Base-by-base conservation (phyloP, 208 protist species). In the Strigomonas oncopelti region DNA sequence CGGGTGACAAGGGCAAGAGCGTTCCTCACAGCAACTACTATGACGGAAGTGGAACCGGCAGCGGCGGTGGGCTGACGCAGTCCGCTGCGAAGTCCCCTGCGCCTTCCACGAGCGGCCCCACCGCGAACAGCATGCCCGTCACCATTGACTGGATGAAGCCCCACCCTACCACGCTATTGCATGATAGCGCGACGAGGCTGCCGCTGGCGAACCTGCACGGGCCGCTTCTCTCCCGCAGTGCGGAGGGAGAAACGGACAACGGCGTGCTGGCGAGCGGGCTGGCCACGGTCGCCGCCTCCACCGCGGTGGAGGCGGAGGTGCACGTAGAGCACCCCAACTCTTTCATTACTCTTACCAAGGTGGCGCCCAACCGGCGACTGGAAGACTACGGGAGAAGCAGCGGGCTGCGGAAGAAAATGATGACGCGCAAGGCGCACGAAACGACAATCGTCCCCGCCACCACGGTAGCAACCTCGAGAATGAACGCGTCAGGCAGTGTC, bases 301-400 rank as follows among this genome's bases (percentile, higher is more conserved):
- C 8, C 55, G 24, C 27, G 9, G 48, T 25, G 9, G 5, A 20
- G 22, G 46, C 56, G 28, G 56, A 61, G 28, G 14, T 51, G 66
- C 69, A 65, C 13, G 42, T 65, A 34, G 5, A 38, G 18, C 61
- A 65, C 61, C 61, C 61, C 3, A 65, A 45, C 13, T 56, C 61
- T 9, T 65, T 65, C 32, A 65, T 65, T 32, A 36, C 61, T 0
- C 61, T 65, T 25, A 32, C 61, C 13, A 65, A 65, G 46, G 51
- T 55, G 22, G 20, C 51, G 16, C 22, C 20, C 51, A 55, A 29
- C 51, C 42, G 42, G 13, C 5, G 42, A 20, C 42, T 48, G 42
- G 42, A 48, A 14, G 42, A 48, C 42, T 48, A 48, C 42, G 42
- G 42, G 11, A 48, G 18, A 4, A 4, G 16, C 16, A 20, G 42